A percentile compares a stretch with the other conserved stretches of the same genome.
phyloP scores from a whole-genome alignment of 306 rosid genomes.

The Medicago lupulina region DNA sequence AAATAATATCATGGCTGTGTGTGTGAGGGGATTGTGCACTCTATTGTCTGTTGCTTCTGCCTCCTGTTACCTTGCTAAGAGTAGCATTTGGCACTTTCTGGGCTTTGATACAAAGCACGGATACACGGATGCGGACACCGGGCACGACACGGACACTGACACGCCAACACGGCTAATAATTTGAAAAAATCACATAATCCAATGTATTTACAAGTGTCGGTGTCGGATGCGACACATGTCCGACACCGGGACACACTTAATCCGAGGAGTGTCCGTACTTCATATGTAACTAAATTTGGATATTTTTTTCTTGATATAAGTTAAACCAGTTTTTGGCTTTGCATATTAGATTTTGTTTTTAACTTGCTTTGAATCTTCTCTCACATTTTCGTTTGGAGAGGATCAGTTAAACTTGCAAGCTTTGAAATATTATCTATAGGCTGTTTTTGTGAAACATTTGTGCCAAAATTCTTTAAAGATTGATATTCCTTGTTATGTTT shows the following conservation, averaged over 20 bases:
- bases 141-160: too few species aligned
- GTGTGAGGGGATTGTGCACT: not conserved
- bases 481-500: conserved; percentile 22
- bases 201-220: too few species aligned
- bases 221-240: too few species aligned
- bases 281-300: not conserved
- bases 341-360: not conserved
- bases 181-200: too few species aligned
- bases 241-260: too few species aligned
- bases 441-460: not conserved
- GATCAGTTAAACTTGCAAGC: not conserved
- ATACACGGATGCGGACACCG: too few species aligned
- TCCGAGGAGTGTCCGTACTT: too few species aligned
- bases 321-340: conserved; percentile 1
- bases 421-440: too few species aligned
- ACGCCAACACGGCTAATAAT: too few species aligned
- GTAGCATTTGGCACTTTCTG: not conserved
- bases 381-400: not conserved
- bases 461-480: not conserved
- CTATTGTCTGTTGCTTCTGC: not conserved
- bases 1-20: not conserved
- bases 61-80: not conserved
- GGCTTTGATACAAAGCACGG: not conserved
- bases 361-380: not conserved
- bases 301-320: not conserved